Evolutionary conservation across 352 stramenopile genomes (phyloP), one percentile per base, ranked within the genome.

Genomic region (Halophytophthora polymorphica): DNA sequence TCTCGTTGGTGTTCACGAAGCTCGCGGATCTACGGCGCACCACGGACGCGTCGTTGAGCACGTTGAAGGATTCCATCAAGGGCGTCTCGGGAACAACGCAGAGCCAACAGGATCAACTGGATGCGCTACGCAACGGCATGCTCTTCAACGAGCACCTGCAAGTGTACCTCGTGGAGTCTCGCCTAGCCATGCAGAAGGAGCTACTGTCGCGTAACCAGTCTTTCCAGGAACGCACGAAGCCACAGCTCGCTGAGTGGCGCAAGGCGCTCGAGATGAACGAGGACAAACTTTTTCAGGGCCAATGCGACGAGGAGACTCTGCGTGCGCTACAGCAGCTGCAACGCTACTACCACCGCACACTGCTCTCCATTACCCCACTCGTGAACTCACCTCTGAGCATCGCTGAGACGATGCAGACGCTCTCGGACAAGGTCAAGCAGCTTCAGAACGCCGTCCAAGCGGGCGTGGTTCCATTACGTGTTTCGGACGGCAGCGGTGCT

Each of bases 1-100:
- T 93, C 22, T 93, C 82, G 37, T 60, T 93, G 17, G 79, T 93
- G 37, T 93, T 93, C 47, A 83, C 79, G 15, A 90, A 88, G 45
- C 81, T 90, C 45, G 69, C 79, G 0, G 82, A 90, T 29, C 46
- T 93, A 49, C 73, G 77, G 0, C 69, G 78, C 15, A 63, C 71
- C 7, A 88, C 77, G 4, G 73, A 88, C 53, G 71, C 71, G 2
- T 83, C 77, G 2, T 50, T 90, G 6, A 77, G 72, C 15, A 64
- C 70, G 12, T 61, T 90, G 21, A 71, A 85, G 37, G 57, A 77
- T 50, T 73, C 60, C 34, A 66, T 93, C 18, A 64, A 70, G 13
- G 61, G 66, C 13, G 50, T 82, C 8, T 62, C 61, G 14, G 64
- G 56, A 5, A 62, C 60, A n/a, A 69, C 52, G n/a, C 50, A 73